These are phyloP conservation scores for Trifolium dubium DNA, from an alignment of 306 rosid species.

Conservation along the genomic window DNA sequence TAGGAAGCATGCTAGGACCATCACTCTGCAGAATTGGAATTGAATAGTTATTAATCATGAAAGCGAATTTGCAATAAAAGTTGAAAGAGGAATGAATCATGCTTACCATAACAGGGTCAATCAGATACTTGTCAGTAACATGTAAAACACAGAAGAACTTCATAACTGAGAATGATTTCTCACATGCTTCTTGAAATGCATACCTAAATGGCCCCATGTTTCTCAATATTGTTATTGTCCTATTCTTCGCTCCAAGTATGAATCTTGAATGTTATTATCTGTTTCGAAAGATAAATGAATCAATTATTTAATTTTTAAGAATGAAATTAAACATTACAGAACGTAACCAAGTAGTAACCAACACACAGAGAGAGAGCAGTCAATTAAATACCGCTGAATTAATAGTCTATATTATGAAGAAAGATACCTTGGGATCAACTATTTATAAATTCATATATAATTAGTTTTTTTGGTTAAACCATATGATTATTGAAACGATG, in stretches of 20 bases:
- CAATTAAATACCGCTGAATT: not conserved
- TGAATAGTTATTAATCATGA: conserved; percentile 3
- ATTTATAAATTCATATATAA: too few relatives aligned
- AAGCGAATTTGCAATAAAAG: not conserved
- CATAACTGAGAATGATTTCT: not conserved
- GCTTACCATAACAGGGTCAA: conserved; percentile 45
- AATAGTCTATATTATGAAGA: too few relatives aligned
- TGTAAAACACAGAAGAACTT: conserved; percentile 59
- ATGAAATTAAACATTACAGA: not conserved
- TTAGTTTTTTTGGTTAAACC: too few relatives aligned
- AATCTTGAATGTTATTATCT: conserved; percentile 16
- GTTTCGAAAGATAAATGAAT: not conserved
- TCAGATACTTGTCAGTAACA: conserved; percentile 49
- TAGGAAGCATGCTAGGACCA: conserved; percentile 94
- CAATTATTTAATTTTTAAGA: not conserved
- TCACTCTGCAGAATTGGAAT: conserved; percentile 52
- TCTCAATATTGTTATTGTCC: conserved; percentile 10
- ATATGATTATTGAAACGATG: too few relatives aligned
- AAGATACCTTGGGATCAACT: too few relatives aligned
- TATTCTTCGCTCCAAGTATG: not conserved
- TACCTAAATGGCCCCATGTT: conserved; percentile 18
- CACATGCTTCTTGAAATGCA: conserved; percentile 47
- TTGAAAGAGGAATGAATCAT: conserved; percentile 1
- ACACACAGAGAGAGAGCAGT: not conserved
- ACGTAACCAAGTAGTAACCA: not conserved